Conservation (phyloP, 2,329 filamentous ascomycete genomes). For the Aureobasidium sp. region DNA sequence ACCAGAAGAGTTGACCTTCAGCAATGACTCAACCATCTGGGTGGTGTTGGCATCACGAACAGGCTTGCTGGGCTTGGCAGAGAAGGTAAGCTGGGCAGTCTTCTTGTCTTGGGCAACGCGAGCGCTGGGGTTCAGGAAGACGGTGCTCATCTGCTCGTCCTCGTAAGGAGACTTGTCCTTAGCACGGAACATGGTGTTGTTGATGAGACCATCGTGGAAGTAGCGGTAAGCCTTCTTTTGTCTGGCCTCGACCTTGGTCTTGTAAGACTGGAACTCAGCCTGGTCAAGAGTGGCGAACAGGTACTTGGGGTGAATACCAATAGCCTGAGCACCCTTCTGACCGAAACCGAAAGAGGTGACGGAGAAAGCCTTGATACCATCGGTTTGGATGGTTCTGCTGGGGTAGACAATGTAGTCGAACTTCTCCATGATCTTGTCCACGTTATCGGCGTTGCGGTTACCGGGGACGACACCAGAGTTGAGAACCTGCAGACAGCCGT, state of each 20-base stretch:
- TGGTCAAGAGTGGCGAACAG: slow-evolving; percentile 91
- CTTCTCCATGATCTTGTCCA: slow-evolving; percentile 93
- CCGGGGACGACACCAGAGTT: slow-evolving; percentile 91
- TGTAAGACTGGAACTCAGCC: slow-evolving; percentile 73
- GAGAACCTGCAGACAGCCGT: slow-evolving; percentile 91
- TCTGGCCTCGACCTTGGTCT: slow-evolving; percentile 77
- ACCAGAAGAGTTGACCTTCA: slow-evolving; percentile 48
- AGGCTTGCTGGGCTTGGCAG: slow-evolving; percentile 61
- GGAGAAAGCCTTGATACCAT: slow-evolving; percentile 96
- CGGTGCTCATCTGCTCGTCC: slow-evolving; percentile 74
- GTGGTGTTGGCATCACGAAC: slow-evolving; percentile 58
- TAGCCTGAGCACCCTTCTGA: slow-evolving; percentile 95
- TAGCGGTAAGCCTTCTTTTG: slow-evolving; percentile 99
- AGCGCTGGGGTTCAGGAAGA: slow-evolving; percentile 90
- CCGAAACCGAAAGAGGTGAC: slow-evolving; percentile 99
- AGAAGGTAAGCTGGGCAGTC: slow-evolving; percentile 68
- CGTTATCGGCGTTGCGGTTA: slow-evolving; percentile 96
- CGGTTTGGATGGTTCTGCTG: slow-evolving; percentile 89
- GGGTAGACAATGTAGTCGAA: slow-evolving; percentile 98
- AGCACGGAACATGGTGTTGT: slow-evolving; percentile 94
- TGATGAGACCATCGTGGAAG: slow-evolving; percentile 97
- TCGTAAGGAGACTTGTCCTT: slow-evolving; percentile 88
- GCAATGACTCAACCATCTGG: slow-evolving; percentile 69
- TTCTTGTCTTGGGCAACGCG: slow-evolving; percentile 84
- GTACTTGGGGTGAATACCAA: slow-evolving; percentile 95